Evolutionary conservation across 768 basidiomycete genomes (phyloP).

Genomic region (Lentinula lateritia): DNA sequence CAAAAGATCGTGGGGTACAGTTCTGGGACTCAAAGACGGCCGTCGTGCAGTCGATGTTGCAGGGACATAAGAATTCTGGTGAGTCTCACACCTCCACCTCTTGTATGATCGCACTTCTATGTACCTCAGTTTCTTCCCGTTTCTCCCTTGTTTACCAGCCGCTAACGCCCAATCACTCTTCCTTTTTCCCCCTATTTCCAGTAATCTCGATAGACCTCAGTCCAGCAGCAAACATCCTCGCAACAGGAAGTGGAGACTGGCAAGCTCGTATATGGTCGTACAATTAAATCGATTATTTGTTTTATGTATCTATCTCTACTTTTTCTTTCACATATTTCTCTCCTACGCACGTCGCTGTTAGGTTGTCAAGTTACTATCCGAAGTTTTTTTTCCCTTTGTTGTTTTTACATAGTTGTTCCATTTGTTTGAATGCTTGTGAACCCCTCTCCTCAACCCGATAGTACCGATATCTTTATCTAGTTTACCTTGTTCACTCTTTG

Average conservation of each 20-base stretch:
- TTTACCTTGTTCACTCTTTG: too few species aligned
- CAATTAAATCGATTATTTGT: neutral
- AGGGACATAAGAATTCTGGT: conserved; percentile 60
- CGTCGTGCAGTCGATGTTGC: conserved; percentile 89
- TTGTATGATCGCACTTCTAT: conserved; percentile 16
- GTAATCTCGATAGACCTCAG: conserved; percentile 29
- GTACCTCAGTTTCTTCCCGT: conserved; percentile 20
- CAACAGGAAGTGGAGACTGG: conserved; percentile 30
- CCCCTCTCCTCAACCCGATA: too few species aligned
- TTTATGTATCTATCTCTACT: neutral
- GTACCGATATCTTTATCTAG: too few species aligned
- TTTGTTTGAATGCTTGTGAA: too few species aligned
- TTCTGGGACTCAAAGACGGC: conserved; percentile 81
- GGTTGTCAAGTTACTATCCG: too few species aligned
- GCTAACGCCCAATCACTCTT: neutral
- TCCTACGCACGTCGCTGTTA: too few species aligned
- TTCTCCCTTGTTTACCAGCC: neutral
- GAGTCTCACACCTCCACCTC: conserved; percentile 15
- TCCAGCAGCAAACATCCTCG: conserved; percentile 25
- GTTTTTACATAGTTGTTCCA: too few species aligned
- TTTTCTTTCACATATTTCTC: neutral
- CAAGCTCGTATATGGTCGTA: conserved; percentile 28
- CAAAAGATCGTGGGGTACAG: conserved; percentile 93
- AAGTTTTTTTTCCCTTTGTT: too few species aligned
- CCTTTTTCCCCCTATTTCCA: neutral